Evolutionary conservation across 2,329 filamentous ascomycete genomes (phyloP), one percentile per base, ranked within the genome.

Genomic region (Colletotrichum eremochloae): DNA sequence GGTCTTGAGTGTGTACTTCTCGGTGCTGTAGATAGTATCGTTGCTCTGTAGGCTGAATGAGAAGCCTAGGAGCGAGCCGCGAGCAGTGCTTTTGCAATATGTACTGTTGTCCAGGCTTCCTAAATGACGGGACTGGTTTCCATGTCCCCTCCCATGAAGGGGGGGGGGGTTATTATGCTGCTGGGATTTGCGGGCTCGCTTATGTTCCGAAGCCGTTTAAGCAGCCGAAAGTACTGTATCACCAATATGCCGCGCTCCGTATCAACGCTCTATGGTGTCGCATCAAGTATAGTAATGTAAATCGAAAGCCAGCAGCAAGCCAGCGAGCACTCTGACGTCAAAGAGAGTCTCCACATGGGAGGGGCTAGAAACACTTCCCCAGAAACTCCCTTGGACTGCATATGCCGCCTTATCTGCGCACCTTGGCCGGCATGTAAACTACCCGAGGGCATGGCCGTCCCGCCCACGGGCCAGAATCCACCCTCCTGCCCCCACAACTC

Each of bases 321-420:
- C 55, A 57, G 8, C n/a, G 29, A 57, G 55, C 20, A 40, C n/a
- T 24, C 57, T 46, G 57, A 44, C 56, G 57, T 61, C 57, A 44
- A 44, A 20, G 4, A 9, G 31, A 9, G 14, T n/a, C 57, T 20
- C 57, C 20, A 24, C 33, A 38, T 12, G 33, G 7, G 57, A n/a
- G 24, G 38, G 36, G n/a, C 14, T 40, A 44, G 57, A 31, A 4
- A 44, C 53, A 44, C 15, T 60, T 44, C 40, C 53, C 42, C 63
- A 40, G 52, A 50, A 40, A 40, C 55, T 33, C 40, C 29, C 38
- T 44, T 42, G n/a, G 18, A 46, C 20, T 48, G 8, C 58, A 46
- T 24, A 60, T 36, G 38, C 38, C n/a, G 38, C n/a, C 46, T 63
- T 56, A 55, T 63, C 40, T 56, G n/a, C 20, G 31, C 44, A 38